A percentile compares a stretch with the other conserved stretches of the same genome.
Evolutionary conservation across 2,329 filamentous ascomycete species (phyloP).

Genomic region (Paraphoma chrysanthemicola): DNA sequence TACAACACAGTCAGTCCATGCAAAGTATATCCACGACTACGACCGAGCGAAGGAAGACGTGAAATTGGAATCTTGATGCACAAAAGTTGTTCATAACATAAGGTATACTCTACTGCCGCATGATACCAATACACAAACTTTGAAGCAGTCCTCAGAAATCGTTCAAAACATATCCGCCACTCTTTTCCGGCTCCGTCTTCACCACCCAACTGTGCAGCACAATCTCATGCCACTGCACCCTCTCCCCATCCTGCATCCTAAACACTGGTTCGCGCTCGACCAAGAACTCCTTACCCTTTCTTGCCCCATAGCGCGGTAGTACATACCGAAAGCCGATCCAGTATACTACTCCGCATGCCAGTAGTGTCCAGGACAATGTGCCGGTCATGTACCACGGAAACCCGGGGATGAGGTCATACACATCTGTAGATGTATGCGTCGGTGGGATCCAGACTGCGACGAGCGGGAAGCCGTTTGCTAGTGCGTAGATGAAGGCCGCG

Average conservation of each 20-base stretch:
- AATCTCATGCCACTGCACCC: conserved; percentile 22
- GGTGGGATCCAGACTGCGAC: conserved; percentile 21
- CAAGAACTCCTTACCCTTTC: conserved; percentile 16
- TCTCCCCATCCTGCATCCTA: conserved; percentile 12
- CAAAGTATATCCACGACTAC: no score
- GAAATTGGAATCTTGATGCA: no score
- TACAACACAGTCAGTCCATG: no score
- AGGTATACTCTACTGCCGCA: no score
- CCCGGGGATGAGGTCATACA: conserved; percentile 4
- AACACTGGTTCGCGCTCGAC: conserved; percentile 20
- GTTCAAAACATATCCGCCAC: background rate
- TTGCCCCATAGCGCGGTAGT: conserved; percentile 10
- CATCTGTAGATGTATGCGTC: background rate
- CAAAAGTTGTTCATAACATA: no score
- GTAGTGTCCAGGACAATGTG: conserved; percentile 4
- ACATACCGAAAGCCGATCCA: conserved; percentile 11
- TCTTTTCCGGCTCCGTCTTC: conserved; percentile 8
- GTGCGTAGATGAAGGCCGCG: conserved; percentile 9
- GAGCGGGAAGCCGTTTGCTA: conserved; percentile 13
- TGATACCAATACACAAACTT: background rate
- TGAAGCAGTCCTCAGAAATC: background rate
- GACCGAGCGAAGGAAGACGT: no score
- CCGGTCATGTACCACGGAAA: conserved; percentile 16
- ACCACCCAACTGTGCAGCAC: conserved; percentile 14
- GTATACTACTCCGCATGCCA: conserved; percentile 13